Base-by-base conservation (phyloP, 768 basidiomycete genomes). In the Mycena chlorophos region DNA sequence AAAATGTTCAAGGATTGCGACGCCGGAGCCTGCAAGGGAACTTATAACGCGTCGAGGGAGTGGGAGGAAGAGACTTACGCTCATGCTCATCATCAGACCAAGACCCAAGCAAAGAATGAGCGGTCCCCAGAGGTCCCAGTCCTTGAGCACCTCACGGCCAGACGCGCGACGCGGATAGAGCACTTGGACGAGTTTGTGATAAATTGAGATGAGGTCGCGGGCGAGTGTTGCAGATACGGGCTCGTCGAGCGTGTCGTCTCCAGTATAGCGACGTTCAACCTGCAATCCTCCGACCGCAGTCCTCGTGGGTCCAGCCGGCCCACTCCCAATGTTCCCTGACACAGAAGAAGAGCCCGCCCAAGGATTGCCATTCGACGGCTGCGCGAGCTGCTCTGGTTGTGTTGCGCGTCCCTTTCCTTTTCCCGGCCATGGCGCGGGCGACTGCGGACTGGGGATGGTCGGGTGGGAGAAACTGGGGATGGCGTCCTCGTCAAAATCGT, bases 101-200 rank as follows among this genome's bases (percentile, higher is more conserved):
- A 95, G 80, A 37, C 82, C 69, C 51, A 95, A 78, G 63, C 88
- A 92, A 37, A 94, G 79, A 23, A 98, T 78, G 2, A 98, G 78
- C 12, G 95, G 95, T 3, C 95, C 95, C 96, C 96, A 98, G 23
- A 98, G 79, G 72, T 98, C 96, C 96, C 95, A 98, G 68, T 98
- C 95, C 60, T 94, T 94, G 66, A 94, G 73, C 4, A 94, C 90
- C 74, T 94, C 94, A 46, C 91, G 85, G 12, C 84, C 84, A 4
- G 78, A 78, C 5, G 86, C 77, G 58, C 82, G 81, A 53, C 89
- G 84, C 8, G 96, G 96, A 63, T 94, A 95, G 30, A 98, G 75
- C 6, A 98, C 96, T 74, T 98, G 96, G 1, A 96, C 78, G 2
- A 98, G 79, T 71, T 98, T 98, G 25, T 86, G 79, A 67, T 95